Conservation (phyloP, 139 green algal genomes). For the Deuterostichococcus epilithicus region DNA sequence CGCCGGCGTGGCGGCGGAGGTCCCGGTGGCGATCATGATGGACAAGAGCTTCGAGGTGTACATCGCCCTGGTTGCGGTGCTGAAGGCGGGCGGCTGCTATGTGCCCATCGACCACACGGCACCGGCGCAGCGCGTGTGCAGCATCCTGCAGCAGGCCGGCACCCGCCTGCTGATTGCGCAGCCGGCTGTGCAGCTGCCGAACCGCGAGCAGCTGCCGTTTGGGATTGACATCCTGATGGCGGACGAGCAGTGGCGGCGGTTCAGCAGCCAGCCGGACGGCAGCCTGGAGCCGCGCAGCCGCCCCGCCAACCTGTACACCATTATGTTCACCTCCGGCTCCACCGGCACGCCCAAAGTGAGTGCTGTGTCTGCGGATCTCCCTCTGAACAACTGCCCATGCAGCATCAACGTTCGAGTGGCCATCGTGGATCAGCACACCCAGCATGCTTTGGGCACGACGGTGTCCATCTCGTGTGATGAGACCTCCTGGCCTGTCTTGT, state of each 20-base stretch:
- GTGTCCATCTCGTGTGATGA: no score
- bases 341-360: slow-evolving; percentile 60
- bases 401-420: no score
- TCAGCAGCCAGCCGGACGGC: background rate
- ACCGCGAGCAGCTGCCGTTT: background rate
- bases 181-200: background rate
- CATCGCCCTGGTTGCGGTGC: slow-evolving; percentile 13
- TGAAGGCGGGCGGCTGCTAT: slow-evolving; percentile 37
- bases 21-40: slow-evolving; percentile 35
- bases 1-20: slow-evolving; percentile 10
- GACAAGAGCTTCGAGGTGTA: slow-evolving; percentile 41
- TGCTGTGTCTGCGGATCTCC: slow-evolving; percentile 23
- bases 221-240: background rate
- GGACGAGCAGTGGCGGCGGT: background rate
- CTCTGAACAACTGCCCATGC: no score
- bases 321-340: slow-evolving; percentile 61
- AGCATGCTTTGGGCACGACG: no score
- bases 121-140: slow-evolving; percentile 34
- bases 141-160: slow-evolving; percentile 30
- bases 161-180: background rate
- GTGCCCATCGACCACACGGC: slow-evolving; percentile 45
- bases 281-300: background rate
- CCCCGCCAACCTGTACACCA: slow-evolving; percentile 37
- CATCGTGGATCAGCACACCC: no score
- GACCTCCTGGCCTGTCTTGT: no score